Percentiles rank a stretch among this genome's conserved stretches.
Evolutionary conservation across 768 basidiomycete genomes (phyloP).

Genomic region (Neoboletus magnificus): DNA sequence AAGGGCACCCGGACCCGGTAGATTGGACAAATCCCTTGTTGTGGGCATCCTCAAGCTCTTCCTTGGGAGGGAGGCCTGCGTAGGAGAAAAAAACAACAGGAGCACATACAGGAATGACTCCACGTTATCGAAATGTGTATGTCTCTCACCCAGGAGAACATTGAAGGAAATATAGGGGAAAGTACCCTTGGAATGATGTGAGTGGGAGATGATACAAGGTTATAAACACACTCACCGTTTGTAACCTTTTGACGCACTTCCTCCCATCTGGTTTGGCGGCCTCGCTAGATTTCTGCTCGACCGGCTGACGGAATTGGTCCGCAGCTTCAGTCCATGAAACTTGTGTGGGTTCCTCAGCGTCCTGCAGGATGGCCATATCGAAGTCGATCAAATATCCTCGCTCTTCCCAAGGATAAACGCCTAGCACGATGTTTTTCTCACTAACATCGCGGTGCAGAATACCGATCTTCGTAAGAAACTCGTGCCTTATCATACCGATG

Average conservation of each 20-base stretch:
- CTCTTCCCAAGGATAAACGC: not conserved
- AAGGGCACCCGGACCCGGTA: not conserved
- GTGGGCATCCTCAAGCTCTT: not conserved
- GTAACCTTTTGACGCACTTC: not conserved
- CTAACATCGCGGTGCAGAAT: not conserved
- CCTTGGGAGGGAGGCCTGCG: not conserved
- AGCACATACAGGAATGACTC: slow-evolving; percentile 18
- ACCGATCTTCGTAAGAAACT: slow-evolving; percentile 6
- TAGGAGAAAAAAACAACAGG: slow-evolving; percentile 14
- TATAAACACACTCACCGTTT: too few species aligned
- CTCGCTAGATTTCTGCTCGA: not conserved
- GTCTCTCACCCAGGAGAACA: slow-evolving; percentile 1
- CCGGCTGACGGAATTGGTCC: too few species aligned
- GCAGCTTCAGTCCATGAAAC: too few species aligned
- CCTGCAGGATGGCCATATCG: slow-evolving; percentile 16
- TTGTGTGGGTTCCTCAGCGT: not conserved
- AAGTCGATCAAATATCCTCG: slow-evolving; percentile 25
- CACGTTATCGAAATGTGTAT: slow-evolving; percentile 10
- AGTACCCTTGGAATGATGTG: not conserved
- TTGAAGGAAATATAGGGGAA: slow-evolving; percentile 13
- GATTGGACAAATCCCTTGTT: not conserved
- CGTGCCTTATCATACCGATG: slow-evolving; percentile 5
- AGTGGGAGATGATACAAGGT: not conserved
- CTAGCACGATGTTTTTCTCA: not conserved
- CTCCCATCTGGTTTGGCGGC: not conserved